Percentiles rank a stretch among this genome's conserved stretches.
These are phyloP conservation scores for Yamadazyma songkhlaensis DNA, from an alignment of 1,139 yeast species.

Conservation along the genomic window DNA sequence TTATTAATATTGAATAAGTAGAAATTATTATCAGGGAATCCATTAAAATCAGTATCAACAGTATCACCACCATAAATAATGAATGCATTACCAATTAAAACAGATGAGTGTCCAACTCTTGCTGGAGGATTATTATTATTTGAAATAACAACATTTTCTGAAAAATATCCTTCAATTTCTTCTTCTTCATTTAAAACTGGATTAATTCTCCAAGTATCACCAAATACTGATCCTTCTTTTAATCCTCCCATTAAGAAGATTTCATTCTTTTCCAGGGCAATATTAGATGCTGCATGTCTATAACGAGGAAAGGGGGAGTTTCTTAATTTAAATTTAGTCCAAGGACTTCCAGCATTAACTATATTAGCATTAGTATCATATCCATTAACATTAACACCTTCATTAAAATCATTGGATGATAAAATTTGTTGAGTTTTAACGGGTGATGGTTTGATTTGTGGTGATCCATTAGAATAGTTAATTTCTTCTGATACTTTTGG, in stretches of 20 bases:
- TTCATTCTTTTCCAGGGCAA: constrained; percentile 77
- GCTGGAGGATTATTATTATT: constrained; percentile 77
- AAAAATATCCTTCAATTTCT: constrained; percentile 38
- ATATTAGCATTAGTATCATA: not conserved
- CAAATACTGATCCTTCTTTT: constrained; percentile 88
- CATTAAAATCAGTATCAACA: constrained; percentile 74
- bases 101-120: constrained; percentile 93
- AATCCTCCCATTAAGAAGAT: constrained; percentile 92
- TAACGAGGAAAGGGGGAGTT: constrained; percentile 93
- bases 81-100: constrained; percentile 91
- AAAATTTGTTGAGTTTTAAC: not conserved
- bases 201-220: constrained; percentile 84
- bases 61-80: constrained; percentile 97
- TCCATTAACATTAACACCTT: constrained; percentile 1
- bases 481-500: constrained; percentile 3
- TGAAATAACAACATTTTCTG: constrained; percentile 60
- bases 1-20: constrained; percentile 90
- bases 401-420: not conserved
- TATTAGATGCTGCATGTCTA: constrained; percentile 83
- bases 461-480: not conserved
- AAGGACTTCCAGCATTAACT: constrained; percentile 49
- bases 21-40: constrained; percentile 81
- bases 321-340: constrained; percentile 69
- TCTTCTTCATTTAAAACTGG: constrained; percentile 33
- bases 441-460: not conserved